Evolutionary conservation across 176 grass and related monocot genomes (phyloP).

Genomic region (Themeda triandra): DNA sequence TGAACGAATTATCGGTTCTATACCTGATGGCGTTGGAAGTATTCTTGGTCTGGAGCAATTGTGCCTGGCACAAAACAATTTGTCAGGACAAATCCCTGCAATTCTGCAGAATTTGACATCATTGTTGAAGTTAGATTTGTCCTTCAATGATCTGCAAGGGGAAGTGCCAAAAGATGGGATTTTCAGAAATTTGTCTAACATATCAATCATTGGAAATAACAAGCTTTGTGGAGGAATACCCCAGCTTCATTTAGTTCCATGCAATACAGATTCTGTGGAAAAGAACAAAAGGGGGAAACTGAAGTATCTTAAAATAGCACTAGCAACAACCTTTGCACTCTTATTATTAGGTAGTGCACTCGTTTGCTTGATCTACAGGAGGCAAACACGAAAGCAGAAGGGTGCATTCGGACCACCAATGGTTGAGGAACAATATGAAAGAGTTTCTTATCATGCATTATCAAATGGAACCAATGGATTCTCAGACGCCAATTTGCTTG

Average conservation of each 20-base stretch:
- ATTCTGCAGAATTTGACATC: constrained; percentile 4
- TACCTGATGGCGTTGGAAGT: background rate
- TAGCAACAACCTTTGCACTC: background rate
- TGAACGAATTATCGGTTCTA: background rate
- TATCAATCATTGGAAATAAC: constrained; percentile 11
- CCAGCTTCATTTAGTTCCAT: constrained; percentile 14
- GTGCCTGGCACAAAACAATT: constrained; percentile 16
- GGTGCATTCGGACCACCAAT: background rate
- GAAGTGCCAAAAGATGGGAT: constrained; percentile 18
- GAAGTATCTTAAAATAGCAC: background rate
- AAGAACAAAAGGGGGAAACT: background rate
- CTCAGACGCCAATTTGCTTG: background rate
- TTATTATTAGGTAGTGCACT: background rate
- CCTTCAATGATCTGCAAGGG: constrained; percentile 31
- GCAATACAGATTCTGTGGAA: background rate
- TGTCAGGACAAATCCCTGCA: constrained; percentile 23
- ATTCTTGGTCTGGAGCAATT: background rate
- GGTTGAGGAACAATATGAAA: background rate
- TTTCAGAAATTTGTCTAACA: background rate
- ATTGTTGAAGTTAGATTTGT: background rate
- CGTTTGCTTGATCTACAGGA: background rate
- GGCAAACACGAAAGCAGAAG: background rate
- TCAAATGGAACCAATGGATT: constrained; percentile 20
- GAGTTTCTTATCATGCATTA: constrained; percentile 4
- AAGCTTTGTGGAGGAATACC: constrained; percentile 28